Percentiles rank a stretch among this genome's conserved stretches.
Conservation (phyloP, 2,329 filamentous ascomycete genomes). For the Fusarium ambrosium region DNA sequence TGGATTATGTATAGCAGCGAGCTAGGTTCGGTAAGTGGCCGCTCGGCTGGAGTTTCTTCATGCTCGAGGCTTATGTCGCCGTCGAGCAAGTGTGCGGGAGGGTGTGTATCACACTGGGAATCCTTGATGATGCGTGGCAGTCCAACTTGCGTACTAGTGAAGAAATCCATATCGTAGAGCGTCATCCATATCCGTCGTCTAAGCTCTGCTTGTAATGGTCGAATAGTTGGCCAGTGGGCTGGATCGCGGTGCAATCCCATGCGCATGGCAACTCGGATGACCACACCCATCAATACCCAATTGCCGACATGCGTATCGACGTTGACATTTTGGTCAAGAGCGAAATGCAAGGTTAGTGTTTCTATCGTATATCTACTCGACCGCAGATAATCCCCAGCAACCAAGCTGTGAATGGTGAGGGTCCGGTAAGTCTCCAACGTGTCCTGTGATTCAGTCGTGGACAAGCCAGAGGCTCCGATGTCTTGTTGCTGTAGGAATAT, state of each 20-base stretch:
- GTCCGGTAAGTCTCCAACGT: slow-evolving; percentile 28
- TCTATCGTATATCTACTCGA: slow-evolving; percentile 33
- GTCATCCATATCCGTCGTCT: slow-evolving; percentile 31
- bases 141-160: slow-evolving; percentile 36
- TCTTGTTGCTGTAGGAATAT: slow-evolving; percentile 6
- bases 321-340: slow-evolving; percentile 29
- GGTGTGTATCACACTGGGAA: slow-evolving; percentile 28
- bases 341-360: slow-evolving; percentile 34
- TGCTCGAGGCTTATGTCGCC: not conserved
- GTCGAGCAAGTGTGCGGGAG: slow-evolving; percentile 15
- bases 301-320: slow-evolving; percentile 22
- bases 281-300: slow-evolving; percentile 34
- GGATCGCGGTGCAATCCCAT: slow-evolving; percentile 37
- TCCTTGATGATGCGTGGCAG: slow-evolving; percentile 39
- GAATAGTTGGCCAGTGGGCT: slow-evolving; percentile 33
- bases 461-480: not conserved
- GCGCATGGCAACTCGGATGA: slow-evolving; percentile 32
- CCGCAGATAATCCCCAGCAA: slow-evolving; percentile 34
- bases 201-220: slow-evolving; percentile 34
- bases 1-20: slow-evolving; percentile 12
- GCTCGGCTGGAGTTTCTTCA: not conserved
- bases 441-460: not conserved
- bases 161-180: slow-evolving; percentile 38
- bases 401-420: slow-evolving; percentile 34
- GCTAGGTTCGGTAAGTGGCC: slow-evolving; percentile 12